Percentiles rank a stretch among this genome's conserved stretches.
phyloP scores from a whole-genome alignment of 768 basidiomycete genomes.

The Agaricus blazei region DNA sequence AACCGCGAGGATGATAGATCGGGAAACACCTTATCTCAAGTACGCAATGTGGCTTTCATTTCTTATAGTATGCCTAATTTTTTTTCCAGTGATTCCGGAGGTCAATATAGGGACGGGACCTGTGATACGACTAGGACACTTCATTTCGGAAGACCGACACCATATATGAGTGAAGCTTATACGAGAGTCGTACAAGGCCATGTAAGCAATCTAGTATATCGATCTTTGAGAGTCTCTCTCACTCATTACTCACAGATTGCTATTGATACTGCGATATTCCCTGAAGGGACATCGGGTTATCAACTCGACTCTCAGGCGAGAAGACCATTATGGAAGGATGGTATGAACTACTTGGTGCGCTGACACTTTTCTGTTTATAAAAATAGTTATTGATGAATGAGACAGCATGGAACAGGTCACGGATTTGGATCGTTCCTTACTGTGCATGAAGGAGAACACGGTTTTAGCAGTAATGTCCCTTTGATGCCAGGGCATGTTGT shows the following conservation, averaged over 20 bases:
- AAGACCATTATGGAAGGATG: slow-evolving; percentile 82
- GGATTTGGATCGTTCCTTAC: slow-evolving; percentile 85
- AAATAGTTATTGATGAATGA: slow-evolving; percentile 8
- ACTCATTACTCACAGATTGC: slow-evolving; percentile 58
- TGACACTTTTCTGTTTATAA: slow-evolving; percentile 11
- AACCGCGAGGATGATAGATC: slow-evolving; percentile 68
- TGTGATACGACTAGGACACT: slow-evolving; percentile 80
- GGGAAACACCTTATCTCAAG: slow-evolving; percentile 85
- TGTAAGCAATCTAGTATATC: slow-evolving; percentile 42
- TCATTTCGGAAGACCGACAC: slow-evolving; percentile 83
- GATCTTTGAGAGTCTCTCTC: slow-evolving; percentile 15
- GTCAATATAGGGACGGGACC: slow-evolving; percentile 86
- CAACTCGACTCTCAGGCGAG: slow-evolving; percentile 89
- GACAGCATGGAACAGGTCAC: slow-evolving; percentile 89
- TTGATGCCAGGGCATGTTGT: slow-evolving; percentile 85
- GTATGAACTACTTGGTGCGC: slow-evolving; percentile 67
- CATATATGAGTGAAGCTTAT: slow-evolving; percentile 86
- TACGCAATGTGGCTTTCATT: slow-evolving; percentile 30
- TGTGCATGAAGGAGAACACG: slow-evolving; percentile 81
- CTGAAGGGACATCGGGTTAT: slow-evolving; percentile 79
- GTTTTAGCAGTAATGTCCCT: slow-evolving; percentile 64
- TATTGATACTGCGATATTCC: slow-evolving; percentile 87
- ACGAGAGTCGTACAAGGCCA: slow-evolving; percentile 96
- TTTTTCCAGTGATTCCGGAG: slow-evolving; percentile 78
- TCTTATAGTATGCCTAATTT: not conserved